Percentiles rank a stretch among this genome's conserved stretches.
Conservation (phyloP, 2,329 filamentous ascomycete genomes). For the Aspergillus flavus region DNA sequence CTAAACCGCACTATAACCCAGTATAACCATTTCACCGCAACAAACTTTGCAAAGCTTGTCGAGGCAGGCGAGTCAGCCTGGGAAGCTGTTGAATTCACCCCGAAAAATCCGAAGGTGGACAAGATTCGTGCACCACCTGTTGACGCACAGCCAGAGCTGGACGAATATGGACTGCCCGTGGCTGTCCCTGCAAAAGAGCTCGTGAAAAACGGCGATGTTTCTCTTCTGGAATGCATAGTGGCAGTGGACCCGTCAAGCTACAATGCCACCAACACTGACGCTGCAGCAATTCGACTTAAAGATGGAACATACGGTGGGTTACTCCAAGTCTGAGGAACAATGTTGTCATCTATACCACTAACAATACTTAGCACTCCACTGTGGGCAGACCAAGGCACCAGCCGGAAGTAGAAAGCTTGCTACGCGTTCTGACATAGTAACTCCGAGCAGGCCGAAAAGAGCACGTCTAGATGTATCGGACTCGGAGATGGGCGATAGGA, state of each 20-base stretch:
- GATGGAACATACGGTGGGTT: slow-evolving; percentile 37
- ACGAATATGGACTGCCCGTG: slow-evolving; percentile 53
- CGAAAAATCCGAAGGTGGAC: slow-evolving; percentile 35
- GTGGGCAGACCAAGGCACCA: slow-evolving; percentile 10
- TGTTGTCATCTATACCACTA: background rate
- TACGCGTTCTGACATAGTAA: slow-evolving; percentile 7
- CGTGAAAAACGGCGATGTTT: slow-evolving; percentile 45
- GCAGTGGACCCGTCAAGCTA: slow-evolving; percentile 37
- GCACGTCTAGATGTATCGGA: slow-evolving; percentile 14
- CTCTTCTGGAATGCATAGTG: slow-evolving; percentile 45
- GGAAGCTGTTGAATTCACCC: slow-evolving; percentile 53
- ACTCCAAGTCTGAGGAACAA: background rate
- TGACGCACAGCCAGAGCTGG: slow-evolving; percentile 39
- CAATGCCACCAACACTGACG: slow-evolving; percentile 37
- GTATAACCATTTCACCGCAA: slow-evolving; percentile 59
- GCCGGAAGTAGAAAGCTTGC: background rate
- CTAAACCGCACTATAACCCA: slow-evolving; percentile 51
- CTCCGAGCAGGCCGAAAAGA: slow-evolving; percentile 18
- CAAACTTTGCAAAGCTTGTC: slow-evolving; percentile 57
- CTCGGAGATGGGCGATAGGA: slow-evolving; percentile 12
- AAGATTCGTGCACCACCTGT: slow-evolving; percentile 31
- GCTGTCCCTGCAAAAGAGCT: slow-evolving; percentile 37
- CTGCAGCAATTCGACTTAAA: slow-evolving; percentile 28
- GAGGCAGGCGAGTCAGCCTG: slow-evolving; percentile 53
- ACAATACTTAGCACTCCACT: slow-evolving; percentile 5